phyloP scores from a whole-genome alignment of 2,329 filamentous ascomycete species.

The Penicillium sp. region DNA sequence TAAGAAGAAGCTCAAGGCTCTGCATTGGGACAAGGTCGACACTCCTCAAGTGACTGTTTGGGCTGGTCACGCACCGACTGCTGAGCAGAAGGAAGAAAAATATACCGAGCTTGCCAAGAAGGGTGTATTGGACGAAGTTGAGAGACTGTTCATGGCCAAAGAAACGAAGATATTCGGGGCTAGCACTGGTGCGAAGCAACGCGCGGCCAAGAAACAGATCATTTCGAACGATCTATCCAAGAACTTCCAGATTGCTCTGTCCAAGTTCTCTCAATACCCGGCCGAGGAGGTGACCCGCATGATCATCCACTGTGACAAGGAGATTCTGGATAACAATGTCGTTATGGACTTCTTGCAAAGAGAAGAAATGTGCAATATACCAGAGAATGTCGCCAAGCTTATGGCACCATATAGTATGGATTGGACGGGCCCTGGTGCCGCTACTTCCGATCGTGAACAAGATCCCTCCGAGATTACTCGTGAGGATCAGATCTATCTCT shows the following conservation, averaged over 20 bases:
- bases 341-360: conserved; percentile 96
- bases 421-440: conserved; percentile 85
- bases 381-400: conserved; percentile 83
- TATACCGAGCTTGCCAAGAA: conserved; percentile 90
- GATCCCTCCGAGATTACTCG: conserved; percentile 85
- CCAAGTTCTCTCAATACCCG: conserved; percentile 83
- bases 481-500: conserved; percentile 93
- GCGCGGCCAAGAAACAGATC: conserved; percentile 95
- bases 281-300: conserved; percentile 84
- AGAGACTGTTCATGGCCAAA: conserved; percentile 95
- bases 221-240: conserved; percentile 88
- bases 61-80: conserved; percentile 82
- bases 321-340: conserved; percentile 81
- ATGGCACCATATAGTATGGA: conserved; percentile 96
- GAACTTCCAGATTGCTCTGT: conserved; percentile 86
- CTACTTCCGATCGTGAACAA: conserved; percentile 73
- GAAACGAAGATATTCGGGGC: conserved; percentile 83
- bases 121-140: conserved; percentile 95
- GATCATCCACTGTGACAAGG: conserved; percentile 91
- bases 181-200: conserved; percentile 63
- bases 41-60: conserved; percentile 87
- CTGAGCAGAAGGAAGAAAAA: conserved; percentile 88
- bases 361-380: conserved; percentile 87
- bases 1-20: conserved; percentile 98
- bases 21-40: conserved; percentile 99